Evolutionary conservation across 805 yeast species (phyloP).

Genomic region (Starmerella khaoyaiensis): DNA sequence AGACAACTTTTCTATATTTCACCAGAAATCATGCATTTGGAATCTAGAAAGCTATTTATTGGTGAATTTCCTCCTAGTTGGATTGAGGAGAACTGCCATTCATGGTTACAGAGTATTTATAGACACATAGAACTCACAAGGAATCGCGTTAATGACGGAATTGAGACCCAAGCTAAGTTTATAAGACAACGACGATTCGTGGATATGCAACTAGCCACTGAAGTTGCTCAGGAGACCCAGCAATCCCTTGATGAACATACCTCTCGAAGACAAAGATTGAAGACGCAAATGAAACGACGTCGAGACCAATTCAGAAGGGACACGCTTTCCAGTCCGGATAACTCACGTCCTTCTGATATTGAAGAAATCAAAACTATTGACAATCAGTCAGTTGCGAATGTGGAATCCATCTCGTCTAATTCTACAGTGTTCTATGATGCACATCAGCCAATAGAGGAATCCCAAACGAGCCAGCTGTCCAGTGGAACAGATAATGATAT

Average conservation of each 20-base stretch:
- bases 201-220: slow-evolving; percentile 7
- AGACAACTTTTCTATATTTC: slow-evolving; percentile 23
- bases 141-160: background rate
- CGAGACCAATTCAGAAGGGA: slow-evolving; percentile 1
- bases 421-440: too few relatives aligned
- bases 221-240: slow-evolving; percentile 1
- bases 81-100: slow-evolving; percentile 9
- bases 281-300: slow-evolving; percentile 1
- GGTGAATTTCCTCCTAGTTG: slow-evolving; percentile 26
- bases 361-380: too few relatives aligned
- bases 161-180: background rate
- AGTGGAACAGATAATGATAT: too few relatives aligned
- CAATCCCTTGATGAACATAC: background rate
- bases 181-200: slow-evolving; percentile 2
- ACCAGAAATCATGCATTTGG: slow-evolving; percentile 24
- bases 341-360: too few relatives aligned
- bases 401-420: too few relatives aligned
- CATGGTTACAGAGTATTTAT: slow-evolving; percentile 16
- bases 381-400: too few relatives aligned
- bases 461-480: too few relatives aligned
- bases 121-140: slow-evolving; percentile 5
- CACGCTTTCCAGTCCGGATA: too few relatives aligned
- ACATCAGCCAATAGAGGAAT: too few relatives aligned
- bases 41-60: slow-evolving; percentile 24
- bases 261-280: background rate